Evolutionary conservation across 345 rosid species (phyloP), one percentile per base, ranked within the genome.

Genomic region (Sonneratia alba): DNA sequence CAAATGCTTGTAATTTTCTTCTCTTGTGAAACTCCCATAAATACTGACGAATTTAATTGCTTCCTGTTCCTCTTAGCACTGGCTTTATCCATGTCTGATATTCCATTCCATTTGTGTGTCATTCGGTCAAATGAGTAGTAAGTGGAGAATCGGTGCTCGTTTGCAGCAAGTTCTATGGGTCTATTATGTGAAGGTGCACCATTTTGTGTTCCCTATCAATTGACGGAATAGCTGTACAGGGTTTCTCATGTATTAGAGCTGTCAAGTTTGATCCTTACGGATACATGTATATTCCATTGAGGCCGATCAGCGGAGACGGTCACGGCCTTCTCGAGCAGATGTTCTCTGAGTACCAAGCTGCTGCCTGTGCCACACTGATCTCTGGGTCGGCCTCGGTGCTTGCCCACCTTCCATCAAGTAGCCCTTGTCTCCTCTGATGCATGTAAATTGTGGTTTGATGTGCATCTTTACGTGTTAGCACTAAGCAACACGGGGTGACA

Each of bases 1-100:
- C 81, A 48, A 76, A 72, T 66, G 74, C 37, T 62, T 77, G 77
- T 71, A 71, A 48, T 77, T 78, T 72, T 67, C 22, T 9, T 13
- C 36, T 36, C 66, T 38, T 55, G 74, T 14, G 61, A 62, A 70
- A 66, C 63, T 71, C 71, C 51, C 56, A 72, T 69, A 43, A 71
- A 65, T 36, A 40, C 11, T 19, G 48, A 14, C 14, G 72, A 56
- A 36, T 55, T 70, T 36, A 36, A n/a, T 13, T 55, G 47, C 42
- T 22, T 27, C 32, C 32, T 1, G 32, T 27, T 27, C 32, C 22
- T 66, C 40, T 45, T 45, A 1, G 49, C 13, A 4, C 8, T 14
- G 43, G 51, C 21, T 70, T 0, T 53, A 56, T 53, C 66, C 19
- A 36, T 3, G 65, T 55, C 21, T 56, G 45, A 22, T 32, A 7